These are phyloP conservation scores for Emmonsia crescens DNA, from an alignment of 2,329 filamentous ascomycete genomes.

Conservation along the genomic window DNA sequence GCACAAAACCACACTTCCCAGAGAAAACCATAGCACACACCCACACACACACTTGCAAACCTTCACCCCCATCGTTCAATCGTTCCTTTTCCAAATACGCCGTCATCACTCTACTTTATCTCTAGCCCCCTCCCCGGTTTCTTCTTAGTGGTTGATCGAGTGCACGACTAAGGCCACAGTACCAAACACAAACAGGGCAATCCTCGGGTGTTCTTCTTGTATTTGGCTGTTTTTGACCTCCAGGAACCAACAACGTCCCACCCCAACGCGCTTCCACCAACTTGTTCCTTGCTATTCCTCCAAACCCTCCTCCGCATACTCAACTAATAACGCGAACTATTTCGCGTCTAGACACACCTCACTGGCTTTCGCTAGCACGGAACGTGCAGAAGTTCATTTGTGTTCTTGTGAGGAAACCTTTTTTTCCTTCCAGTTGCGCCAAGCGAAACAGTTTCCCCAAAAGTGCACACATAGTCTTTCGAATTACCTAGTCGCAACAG, in stretches of 20 bases:
- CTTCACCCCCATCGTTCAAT: not conserved
- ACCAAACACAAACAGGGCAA: not conserved
- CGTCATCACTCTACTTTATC: not conserved
- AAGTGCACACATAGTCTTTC: not conserved
- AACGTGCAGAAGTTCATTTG: conserved; percentile 3
- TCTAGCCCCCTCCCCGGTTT: conserved; percentile 1
- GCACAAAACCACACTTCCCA: not conserved
- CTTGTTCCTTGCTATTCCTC: not conserved
- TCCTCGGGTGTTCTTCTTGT: not conserved
- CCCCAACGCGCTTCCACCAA: not conserved
- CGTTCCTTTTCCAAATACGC: not conserved
- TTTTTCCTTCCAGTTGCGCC: conserved; percentile 3
- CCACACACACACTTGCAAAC: not conserved
- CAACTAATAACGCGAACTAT: not conserved
- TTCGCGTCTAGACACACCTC: not conserved
- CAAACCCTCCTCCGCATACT: not conserved
- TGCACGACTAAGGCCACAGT: not conserved
- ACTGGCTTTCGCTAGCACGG: conserved; percentile 3
- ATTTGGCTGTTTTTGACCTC: not conserved
- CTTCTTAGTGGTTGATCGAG: conserved; percentile 1
- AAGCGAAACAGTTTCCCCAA: not conserved
- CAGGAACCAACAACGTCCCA: not conserved
- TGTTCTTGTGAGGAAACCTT: conserved; percentile 4
- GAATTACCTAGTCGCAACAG: not conserved
- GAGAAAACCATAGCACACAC: not conserved